phyloP scores from a whole-genome alignment of 1,284 basidiomycete species.

The Ganoderma lucidum region DNA sequence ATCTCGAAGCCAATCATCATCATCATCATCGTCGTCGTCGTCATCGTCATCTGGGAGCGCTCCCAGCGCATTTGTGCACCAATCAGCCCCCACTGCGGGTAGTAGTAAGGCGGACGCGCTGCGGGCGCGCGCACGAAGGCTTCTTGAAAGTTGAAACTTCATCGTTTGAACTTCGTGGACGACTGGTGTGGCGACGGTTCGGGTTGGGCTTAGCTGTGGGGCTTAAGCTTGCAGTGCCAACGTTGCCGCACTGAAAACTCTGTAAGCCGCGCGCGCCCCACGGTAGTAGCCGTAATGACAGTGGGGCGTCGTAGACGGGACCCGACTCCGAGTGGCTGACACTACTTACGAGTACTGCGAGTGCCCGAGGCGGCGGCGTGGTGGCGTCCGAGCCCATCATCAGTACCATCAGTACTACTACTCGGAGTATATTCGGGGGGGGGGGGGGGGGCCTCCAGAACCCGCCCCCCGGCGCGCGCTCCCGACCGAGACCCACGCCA shows the following conservation, averaged over 20 bases:
- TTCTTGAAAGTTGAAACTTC: too few relatives aligned
- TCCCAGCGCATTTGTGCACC: background rate
- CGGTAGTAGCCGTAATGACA: too few relatives aligned
- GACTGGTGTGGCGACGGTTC: too few relatives aligned
- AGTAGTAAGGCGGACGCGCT: background rate
- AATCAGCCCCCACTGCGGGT: background rate
- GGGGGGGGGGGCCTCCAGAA: background rate
- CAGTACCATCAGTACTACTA: background rate
- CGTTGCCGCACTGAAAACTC: background rate
- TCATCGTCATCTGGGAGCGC: background rate
- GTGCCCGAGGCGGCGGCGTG: background rate
- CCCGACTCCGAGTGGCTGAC: background rate
- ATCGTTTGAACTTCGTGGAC: too few relatives aligned
- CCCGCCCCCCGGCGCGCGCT: background rate
- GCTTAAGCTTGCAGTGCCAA: background rate
- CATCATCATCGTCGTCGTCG: too few relatives aligned
- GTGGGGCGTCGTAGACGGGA: background rate
- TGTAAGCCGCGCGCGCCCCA: background rate
- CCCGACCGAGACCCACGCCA: background rate
- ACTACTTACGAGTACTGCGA: background rate
- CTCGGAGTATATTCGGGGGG: background rate
- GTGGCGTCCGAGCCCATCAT: background rate
- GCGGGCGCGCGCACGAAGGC: background rate
- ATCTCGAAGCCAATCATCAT: background rate
- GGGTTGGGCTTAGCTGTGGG: background rate